Base-by-base conservation (phyloP, 768 basidiomycete species). In the Termitomyces heimii region DNA sequence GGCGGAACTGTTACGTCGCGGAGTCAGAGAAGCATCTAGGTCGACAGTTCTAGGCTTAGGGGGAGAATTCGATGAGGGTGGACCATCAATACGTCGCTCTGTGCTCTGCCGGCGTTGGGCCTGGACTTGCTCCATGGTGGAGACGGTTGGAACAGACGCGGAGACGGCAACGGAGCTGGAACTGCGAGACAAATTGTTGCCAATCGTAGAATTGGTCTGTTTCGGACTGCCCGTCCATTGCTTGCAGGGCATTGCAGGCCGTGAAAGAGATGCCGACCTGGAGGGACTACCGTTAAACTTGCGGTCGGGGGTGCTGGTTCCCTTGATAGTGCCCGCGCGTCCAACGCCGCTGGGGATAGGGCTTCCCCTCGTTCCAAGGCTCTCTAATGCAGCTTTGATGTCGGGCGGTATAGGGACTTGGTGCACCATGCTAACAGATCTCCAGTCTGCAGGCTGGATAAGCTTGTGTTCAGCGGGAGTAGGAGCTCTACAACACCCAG, bases 401-500 rank as follows among this genome's bases (percentile, higher is more conserved):
- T 88, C 86, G 13, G 77, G 67, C 18, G 91, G 91, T 59, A 92
- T 89, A 54, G 85, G 78, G 54, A 92, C 75, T 58, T 81, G 80
- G 66, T 92, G 87, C 12, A 92, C 82, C 60, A 81, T 77, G 70
- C 83, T 86, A 68, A 93, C 89, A 31, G 88, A 82, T 62, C 78
- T 83, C 91, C 91, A 94, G 69, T 92, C 90, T 3, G 86, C 85
- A 51, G 84, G 78, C 22, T 80, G 82, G 56, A 93, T 85, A 61
- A 79, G 68, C 60, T 79, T 77, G 63, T 80, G 77, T 69, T 93
- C 91, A 54, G 67, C 73, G 18, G 75, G 63, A 29, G 71, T 72
- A 1, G 91, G 91, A 0, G 89, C 75, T n/a, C 89, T 84, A 76
- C 91, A 94, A 75, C 91, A 94, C 39, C 91, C 91, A 42, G 92